Evolutionary conservation across 805 yeast genomes (phyloP), one percentile per base, ranked within the genome.

Genomic region (Blastobotrys americana): DNA sequence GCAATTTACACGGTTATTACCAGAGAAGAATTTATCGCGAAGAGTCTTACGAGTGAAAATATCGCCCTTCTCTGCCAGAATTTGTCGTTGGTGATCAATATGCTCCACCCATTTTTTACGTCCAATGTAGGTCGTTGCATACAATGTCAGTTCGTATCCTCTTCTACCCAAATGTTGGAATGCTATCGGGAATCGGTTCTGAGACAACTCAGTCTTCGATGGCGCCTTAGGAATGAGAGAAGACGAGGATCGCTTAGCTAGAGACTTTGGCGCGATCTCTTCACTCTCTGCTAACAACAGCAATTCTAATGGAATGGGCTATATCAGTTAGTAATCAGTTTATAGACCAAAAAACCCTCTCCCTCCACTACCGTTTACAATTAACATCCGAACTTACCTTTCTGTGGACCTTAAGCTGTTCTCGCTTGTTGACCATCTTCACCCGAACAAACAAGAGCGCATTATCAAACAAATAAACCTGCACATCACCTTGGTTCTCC

Each of bases 391-490:
- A 10, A 16, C 39, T 36, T 15, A 16, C 23, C 39, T 89, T 75
- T 57, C 90, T 93, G 63, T 83, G 85, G 10, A 90, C 97, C 56
- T 88, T 83, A 56, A 84, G 83, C 50, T 85, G 94, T 57, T 90
- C 97, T 57, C 95, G 77, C 64, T 88, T 88, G 60, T 85, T 89
- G 43, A 84, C 87, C 13, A 83, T 71, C 62, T 90, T 94, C 43
- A 83, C 82, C 57, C 90, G 82, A 17, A 87, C 89, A 61, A 93
- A 82, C 44, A 93, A 66, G 20, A 93, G 60, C 39, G 90, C 86
- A 63, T 93, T 93, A 60, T 93, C 98, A 56, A 93, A 78, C 36
- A 93, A 60, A 59, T 89, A 90, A 33, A 84, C 79, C 53, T 87
- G 95, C 45, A 93, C 83, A 52, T 80, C 88, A 46, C 87, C 87